phyloP scores from a whole-genome alignment of 345 rosid species.

The Euclidium syriacum region DNA sequence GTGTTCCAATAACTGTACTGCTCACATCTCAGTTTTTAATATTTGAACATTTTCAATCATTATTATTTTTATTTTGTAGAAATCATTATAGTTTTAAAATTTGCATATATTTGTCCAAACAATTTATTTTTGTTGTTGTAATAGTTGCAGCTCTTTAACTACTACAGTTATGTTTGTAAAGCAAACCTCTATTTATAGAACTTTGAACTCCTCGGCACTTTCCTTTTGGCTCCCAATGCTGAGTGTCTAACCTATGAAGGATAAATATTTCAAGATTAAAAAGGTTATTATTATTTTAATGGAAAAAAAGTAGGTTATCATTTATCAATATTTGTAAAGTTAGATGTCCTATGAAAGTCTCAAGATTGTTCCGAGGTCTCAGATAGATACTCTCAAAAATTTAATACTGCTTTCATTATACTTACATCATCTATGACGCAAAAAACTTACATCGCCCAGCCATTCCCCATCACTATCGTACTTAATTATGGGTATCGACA shows the following conservation, averaged over 20 bases:
- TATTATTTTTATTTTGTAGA: background rate
- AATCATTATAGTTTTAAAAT: no score
- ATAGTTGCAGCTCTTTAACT: conserved; percentile 12
- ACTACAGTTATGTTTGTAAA: conserved; percentile 13
- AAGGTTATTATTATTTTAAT: background rate
- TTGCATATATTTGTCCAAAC: no score
- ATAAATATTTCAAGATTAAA: background rate
- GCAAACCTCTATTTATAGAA: conserved; percentile 11
- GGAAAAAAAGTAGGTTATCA: background rate
- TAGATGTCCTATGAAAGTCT: conserved; percentile 7
- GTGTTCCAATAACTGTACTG: conserved; percentile 25
- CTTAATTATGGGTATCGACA: conserved; percentile 5
- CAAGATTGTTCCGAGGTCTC: conserved; percentile 11
- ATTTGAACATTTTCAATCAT: background rate
- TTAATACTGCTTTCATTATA: background rate
- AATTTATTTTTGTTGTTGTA: background rate
- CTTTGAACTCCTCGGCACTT: conserved; percentile 13
- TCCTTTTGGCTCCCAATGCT: conserved; percentile 14
- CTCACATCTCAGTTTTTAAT: conserved; percentile 16
- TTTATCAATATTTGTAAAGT: conserved; percentile 9
- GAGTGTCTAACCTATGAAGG: background rate
- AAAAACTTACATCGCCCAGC: conserved; percentile 7
- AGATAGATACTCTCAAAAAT: conserved; percentile 6
- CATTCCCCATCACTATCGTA: conserved; percentile 22
- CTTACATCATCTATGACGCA: conserved; percentile 6